Evolutionary conservation across 2,329 filamentous ascomycete genomes (phyloP), one percentile per base, ranked within the genome.

Genomic region (Fusarium sp.): DNA sequence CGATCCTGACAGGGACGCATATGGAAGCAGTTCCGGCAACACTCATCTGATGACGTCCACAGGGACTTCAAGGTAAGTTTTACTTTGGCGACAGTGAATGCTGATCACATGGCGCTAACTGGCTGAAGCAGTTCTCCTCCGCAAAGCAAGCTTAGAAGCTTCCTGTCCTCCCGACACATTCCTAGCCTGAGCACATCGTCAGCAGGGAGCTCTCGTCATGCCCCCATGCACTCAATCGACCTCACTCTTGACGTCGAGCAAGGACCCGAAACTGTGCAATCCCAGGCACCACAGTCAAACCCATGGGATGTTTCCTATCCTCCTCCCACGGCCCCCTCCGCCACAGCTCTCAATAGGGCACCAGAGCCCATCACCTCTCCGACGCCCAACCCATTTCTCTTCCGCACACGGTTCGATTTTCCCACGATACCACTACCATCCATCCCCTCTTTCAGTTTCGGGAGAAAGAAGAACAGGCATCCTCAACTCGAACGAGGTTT

Each of bases 341-440:
- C 63, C 24, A 46, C 56, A 4, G 11, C 61, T 16, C 31, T 33
- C 53, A 46, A 55, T 11, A 31, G 42, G 3, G 49, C 59, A 29
- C 46, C 72, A 22, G 46, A 62, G 14, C 51, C 64, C 9, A 27
- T 65, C 33, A 71, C 69, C 20, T 55, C 72, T 57, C 72, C 70
- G 7, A 62, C 64, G 31, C 76, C 73, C 22, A 83, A 81, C 64
- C 80, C 81, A 20, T 82, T 83, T 40, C 76, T 78, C 46, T 81
- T 83, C 74, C 79, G 80, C 56, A 82, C 80, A n/a, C 76, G 72
- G 20, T 67, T 81, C 69, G 75, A 78, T 64, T 64, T 82, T 20
- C 44, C 70, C 68, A 17, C 56, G 2, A 66, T 76, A 5, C 73
- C 79, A 4, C 73, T 78, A 38, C 64, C 38, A 17, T 62, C 73